Conservation (phyloP, 1,284 basidiomycete genomes). For the Volvariella volvacea region DNA sequence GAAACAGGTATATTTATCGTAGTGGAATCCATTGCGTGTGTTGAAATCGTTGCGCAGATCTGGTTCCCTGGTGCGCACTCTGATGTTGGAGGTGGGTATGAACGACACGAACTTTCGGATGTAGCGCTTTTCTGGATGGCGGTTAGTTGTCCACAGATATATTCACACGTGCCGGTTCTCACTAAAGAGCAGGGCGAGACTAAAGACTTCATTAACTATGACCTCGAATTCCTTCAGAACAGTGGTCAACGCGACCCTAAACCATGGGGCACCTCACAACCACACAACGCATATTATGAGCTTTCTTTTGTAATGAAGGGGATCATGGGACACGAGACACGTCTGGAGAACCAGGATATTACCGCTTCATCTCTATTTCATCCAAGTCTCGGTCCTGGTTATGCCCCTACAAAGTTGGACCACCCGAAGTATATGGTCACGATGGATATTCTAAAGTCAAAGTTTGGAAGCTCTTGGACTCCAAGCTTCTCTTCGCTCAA, state of each 20-base stretch:
- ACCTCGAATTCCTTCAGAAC: neutral
- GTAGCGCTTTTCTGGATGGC: slow-evolving; percentile 20
- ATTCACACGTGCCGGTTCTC: neutral
- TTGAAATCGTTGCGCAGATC: slow-evolving; percentile 8
- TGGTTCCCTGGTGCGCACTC: slow-evolving; percentile 19
- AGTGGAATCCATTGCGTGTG: neutral
- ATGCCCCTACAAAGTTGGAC: neutral
- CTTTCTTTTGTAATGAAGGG: neutral
- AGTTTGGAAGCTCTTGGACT: neutral
- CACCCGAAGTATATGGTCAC: neutral
- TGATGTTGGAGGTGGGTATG: slow-evolving; percentile 17
- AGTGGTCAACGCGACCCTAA: neutral
- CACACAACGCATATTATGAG: neutral
- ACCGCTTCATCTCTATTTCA: neutral
- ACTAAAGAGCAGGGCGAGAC: neutral
- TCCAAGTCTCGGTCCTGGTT: neutral
- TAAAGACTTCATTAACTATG: neutral
- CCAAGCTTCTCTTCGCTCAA: neutral
- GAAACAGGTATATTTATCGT: slow-evolving; percentile 12
- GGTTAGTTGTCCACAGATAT: slow-evolving; percentile 9
- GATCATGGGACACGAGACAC: neutral
- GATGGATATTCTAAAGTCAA: neutral
- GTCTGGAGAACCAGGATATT: neutral
- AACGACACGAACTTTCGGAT: slow-evolving; percentile 17
- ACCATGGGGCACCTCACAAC: neutral